Evolutionary conservation across 768 basidiomycete genomes (phyloP), one percentile per base, ranked within the genome.

Genomic region (Amanita subjunquillea): DNA sequence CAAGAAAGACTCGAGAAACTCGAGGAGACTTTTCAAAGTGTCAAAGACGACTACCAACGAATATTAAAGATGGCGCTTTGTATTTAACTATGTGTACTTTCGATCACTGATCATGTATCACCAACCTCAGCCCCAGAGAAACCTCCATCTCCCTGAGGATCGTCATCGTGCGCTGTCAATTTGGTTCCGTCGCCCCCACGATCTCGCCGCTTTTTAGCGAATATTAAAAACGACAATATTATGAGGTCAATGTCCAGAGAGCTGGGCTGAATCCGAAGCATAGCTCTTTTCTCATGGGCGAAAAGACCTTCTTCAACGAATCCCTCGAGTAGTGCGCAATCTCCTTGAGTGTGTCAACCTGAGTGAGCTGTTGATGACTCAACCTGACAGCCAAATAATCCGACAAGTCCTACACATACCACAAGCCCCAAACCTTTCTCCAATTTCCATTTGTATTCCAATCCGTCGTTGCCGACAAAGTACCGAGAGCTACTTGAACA

Each of bases 11-110:
- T 90, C 50, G 83, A 89, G 54, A 95, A 93, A 64, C 71, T 99
- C 41, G 86, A 92, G 67, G 91, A 94, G 69, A 98, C 95, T 4
- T 99, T 90, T 69, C 83, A 87, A 60, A 83, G 74, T 54, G 91
- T 97, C 9, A 72, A 74, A 41, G 83, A 90, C 41, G 92, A 93
- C 64, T 99, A 99, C 60, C 71, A 74, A 61, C 77, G 93, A 43
- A 84, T 97, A 62, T 68, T 96, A 44, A 53, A 38, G 23, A 42
- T 53, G 43, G 43, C 51, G 5, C 43, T 36, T 37, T 53, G 12
- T 36, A 25, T 36, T 13, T 53, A 46, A 15, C 15, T 20, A 41
- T 44, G 6, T 22, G 15, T 32, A 32, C 10, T n/a, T 25, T 17
- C 72, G 59, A 20, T 42, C 41, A 12, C 29, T 44, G 29, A 50